Evolutionary conservation across 148 eudicot genomes (phyloP), one percentile per base, ranked within the genome.

Genomic region (Silene uniflora): DNA sequence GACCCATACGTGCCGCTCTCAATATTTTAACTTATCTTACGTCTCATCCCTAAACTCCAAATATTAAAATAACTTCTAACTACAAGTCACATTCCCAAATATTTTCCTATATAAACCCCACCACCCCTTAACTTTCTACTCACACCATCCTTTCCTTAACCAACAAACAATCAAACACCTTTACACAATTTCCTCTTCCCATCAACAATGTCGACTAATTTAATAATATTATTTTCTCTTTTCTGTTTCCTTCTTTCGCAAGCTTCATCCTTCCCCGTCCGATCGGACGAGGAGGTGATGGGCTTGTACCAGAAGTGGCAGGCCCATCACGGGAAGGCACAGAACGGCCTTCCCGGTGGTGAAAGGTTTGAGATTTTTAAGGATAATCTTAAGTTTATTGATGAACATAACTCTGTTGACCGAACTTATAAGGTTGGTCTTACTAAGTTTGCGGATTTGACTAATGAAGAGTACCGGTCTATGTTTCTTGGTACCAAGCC

Each of bases 361-460:
- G 76, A 49, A 63, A 76, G 93, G 68, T 91, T 91, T 63, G 84
- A 83, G 58, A 80, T 89, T 13, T 94, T 94, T 29, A 91, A 84
- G 62, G 96, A 94, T 39, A 94, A 91, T 62, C 79, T 91, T 54
- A 89, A 77, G 59, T 94, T 90, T 72, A 85, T 94, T 7, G 91
- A 94, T 11, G 84, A 91, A 4, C 96, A 93, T 46, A 91, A 85
- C 76, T 79, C 90, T 0, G 80, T 22, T 7, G 75, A 88, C 63
- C 80, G 88, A 6, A 47, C 84, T 2, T 94, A 91, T 58, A 86
- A 82, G 71, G 78, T 94, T 16, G 97, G 98, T 11, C 82, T 94
- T 62, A 91, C 84, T 80, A 88, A 84, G 80, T 94, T 91, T 78
- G 97, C 97, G 56, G 98, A 91, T 77, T 54, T 94, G 18, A 91